Conservation (phyloP, 192 early-diverging fungal species). For the Rhizoclosmatium sp. region DNA sequence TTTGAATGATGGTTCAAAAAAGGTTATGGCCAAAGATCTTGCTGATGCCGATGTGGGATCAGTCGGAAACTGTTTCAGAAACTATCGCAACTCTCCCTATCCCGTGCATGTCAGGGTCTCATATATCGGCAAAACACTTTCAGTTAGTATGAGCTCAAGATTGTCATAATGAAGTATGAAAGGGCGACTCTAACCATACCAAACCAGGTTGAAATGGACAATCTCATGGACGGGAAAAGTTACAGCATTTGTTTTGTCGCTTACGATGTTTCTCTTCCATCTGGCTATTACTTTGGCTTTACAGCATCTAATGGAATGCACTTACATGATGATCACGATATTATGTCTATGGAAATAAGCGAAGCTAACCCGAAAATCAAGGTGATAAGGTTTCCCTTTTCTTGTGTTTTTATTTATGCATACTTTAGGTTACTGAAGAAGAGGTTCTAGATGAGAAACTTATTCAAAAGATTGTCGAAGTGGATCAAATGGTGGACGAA, state of each 20-base stretch:
- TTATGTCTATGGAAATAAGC: slow-evolving; percentile 69
- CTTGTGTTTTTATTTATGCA: neutral
- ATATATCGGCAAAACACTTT: slow-evolving; percentile 63
- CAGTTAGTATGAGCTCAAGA: slow-evolving; percentile 15
- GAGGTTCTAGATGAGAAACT: neutral
- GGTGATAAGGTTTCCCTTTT: neutral
- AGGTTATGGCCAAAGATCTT: neutral
- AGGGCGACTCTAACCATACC: slow-evolving; percentile 25
- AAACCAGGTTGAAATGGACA: slow-evolving; percentile 30
- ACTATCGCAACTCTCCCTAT: slow-evolving; percentile 56
- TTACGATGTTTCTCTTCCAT: slow-evolving; percentile 61
- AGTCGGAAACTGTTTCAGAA: slow-evolving; percentile 16
- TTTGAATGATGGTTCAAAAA: too few species aligned
- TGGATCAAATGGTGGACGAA: neutral
- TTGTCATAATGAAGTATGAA: neutral
- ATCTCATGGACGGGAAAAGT: slow-evolving; percentile 55
- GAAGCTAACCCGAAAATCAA: slow-evolving; percentile 66
- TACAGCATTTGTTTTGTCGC: slow-evolving; percentile 65
- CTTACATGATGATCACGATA: slow-evolving; percentile 76
- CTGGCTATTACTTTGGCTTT: slow-evolving; percentile 79
- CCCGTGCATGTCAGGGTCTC: slow-evolving; percentile 62
- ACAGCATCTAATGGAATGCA: slow-evolving; percentile 42
- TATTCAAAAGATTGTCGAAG: neutral
- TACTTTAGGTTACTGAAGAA: neutral
- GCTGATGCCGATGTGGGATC: neutral